Evolutionary conservation across 2,329 filamentous ascomycete genomes (phyloP).

Genomic region (Pseudogymnoascus sp.): DNA sequence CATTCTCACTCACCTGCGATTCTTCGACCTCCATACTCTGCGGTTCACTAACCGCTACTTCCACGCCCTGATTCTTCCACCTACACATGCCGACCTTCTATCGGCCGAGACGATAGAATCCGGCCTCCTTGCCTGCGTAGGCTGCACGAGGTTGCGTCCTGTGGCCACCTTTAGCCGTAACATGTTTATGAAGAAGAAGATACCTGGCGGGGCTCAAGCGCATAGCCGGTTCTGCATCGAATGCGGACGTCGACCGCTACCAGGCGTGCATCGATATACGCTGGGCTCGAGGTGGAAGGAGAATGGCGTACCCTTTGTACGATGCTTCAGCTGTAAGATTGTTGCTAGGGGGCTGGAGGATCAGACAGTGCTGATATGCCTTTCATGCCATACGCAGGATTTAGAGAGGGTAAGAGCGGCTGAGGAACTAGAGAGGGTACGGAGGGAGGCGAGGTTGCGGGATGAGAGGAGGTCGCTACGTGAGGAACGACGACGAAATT

Average conservation of each 20-base stretch:
- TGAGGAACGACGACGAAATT: neutral
- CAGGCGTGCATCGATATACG: neutral
- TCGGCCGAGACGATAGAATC: neutral
- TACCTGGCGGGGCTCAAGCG: neutral
- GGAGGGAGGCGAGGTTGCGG: neutral
- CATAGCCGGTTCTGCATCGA: neutral
- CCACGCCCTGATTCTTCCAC: neutral
- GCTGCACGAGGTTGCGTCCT: neutral
- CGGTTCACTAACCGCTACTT: neutral
- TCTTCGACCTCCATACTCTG: neutral
- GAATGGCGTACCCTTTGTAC: neutral
- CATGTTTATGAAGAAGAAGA: neutral
- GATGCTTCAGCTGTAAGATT: neutral
- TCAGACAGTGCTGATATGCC: neutral
- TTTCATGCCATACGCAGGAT: neutral
- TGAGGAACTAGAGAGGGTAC: neutral
- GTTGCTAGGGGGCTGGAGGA: neutral
- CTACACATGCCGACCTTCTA: neutral
- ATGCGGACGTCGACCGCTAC: neutral
- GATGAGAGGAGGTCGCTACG: neutral
- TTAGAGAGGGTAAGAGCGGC: neutral
- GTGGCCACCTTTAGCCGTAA: neutral
- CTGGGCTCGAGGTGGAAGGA: neutral
- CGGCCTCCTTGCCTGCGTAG: neutral
- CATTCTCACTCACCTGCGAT: neutral